Evolutionary conservation across 2,329 filamentous ascomycete species (phyloP), one percentile per base, ranked within the genome.

Genomic region (Neodidymelliopsis sp.): DNA sequence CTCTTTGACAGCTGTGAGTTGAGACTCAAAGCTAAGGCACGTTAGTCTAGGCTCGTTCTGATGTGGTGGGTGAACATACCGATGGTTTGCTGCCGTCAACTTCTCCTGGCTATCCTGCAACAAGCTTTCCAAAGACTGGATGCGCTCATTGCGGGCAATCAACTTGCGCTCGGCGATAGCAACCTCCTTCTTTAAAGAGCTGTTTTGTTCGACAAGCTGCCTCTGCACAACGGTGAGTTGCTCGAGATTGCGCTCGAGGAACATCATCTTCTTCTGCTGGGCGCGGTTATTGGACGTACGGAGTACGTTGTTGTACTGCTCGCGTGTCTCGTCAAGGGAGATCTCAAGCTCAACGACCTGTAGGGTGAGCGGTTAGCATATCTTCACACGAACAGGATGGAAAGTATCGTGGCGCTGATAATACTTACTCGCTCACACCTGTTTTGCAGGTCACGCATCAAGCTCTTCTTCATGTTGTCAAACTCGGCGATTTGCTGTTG

Each of bases 231-330:
- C 91, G 3, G 94, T 99, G 44, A 99, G 82, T 75, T 99, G 94
- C 77, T 99, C 94, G 29, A 99, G 85, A 72, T 99, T 99, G 70
- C 94, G 88, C 79, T 99, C 94, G 39, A 99, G 79, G 83, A 99
- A 99, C 12, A 94, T 95, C 90, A 99, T 97, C 84, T 99, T 99
- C 88, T 99, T 99, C 77, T 99, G 94, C 79, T 99, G 94, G 18
- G 94, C 93, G 51, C 94, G 89, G 80, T 96, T 97, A 81, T 99
- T 99, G 60, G 91, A 96, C 38, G 91, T 94, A 47, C 93, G 88
- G 49, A 99, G 83, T 53, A 99, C 94, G 66, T 96, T 97, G 81
- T 99, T 97, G 79, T 99, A 99, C 77, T 99, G 94, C 79, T 99
- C 94, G 46, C 94, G 86, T 1, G 94, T 97, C 79, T 97, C 92